Base-by-base conservation (phyloP, 768 basidiomycete species). In the Suillus sp. region DNA sequence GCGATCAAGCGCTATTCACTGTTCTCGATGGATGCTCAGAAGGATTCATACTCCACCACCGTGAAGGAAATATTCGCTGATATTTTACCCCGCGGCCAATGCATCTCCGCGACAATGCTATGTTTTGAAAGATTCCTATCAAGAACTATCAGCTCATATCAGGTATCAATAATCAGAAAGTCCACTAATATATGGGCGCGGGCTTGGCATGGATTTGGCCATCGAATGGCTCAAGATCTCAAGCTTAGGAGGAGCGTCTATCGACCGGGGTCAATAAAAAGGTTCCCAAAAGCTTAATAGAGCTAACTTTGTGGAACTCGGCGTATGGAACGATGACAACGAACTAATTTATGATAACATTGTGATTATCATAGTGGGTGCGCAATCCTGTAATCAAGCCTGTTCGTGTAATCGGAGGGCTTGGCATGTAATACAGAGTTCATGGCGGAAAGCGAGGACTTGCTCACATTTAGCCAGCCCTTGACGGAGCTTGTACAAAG, bases 401-500 rank as follows among this genome's bases (percentile, higher is more conserved):
- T 30, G 30, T 4, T 51, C 16, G 50, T 30, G 27, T 51, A 10
- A 32, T 51, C 10, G 11, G 9, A 34, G 32, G 51, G 10, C 20
- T 34, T 53, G 32, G 51, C 51, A 53, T 1, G 30, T 34, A n/a
- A 20, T 5, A 34, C 27, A 11, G 30, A 32, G 30, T 53, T 32
- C 10, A 53, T 53, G 30, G 30, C 18, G 10, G 32, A 53, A n/a
- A 20, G 32, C 18, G 20, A 34, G 30, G 10, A 53, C 32, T 53
- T 34, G 51, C 30, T 53, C 51, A 34, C 30, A 53, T 34, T 53
- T 53, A n/a, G 32, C 11, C 32, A 53, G 51, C 51, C 51, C 51
- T 53, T 53, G 30, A 53, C 51, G 51, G 51, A 53, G 51, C 20
- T 51, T 51, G 18, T 30, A 53, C 18, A 2, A 18, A 53, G 20